These are phyloP conservation scores for Sporothrix luriei DNA, from an alignment of 2,329 filamentous ascomycete genomes.

Conservation along the genomic window DNA sequence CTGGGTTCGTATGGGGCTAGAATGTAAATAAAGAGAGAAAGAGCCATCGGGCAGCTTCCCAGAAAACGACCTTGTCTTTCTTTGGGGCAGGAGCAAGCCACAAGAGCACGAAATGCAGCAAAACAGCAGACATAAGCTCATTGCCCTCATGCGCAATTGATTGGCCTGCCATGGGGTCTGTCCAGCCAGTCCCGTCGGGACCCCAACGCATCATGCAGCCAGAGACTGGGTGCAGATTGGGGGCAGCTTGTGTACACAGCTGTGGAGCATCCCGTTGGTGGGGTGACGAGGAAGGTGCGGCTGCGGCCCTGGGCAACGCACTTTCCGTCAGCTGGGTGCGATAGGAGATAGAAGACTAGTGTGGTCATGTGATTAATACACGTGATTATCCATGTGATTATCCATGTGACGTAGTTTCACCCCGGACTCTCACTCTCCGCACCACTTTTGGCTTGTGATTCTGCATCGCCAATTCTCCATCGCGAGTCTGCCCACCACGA, in stretches of 20 bases:
- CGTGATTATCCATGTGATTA: neutral
- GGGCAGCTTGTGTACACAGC: conserved; percentile 25
- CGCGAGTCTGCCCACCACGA: conserved; percentile 4
- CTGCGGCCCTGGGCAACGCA: conserved; percentile 25
- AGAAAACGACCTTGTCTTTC: neutral
- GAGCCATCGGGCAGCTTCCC: conserved; percentile 20
- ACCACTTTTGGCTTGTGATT: conserved; percentile 24
- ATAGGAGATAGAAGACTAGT: neutral
- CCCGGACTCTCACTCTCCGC: too few relatives aligned
- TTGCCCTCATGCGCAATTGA: conserved; percentile 27
- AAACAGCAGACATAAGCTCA: conserved; percentile 13
- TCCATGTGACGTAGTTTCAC: too few relatives aligned
- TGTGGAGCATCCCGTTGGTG: conserved; percentile 27
- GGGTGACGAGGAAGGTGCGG: conserved; percentile 29
- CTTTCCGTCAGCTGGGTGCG: neutral
- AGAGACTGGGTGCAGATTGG: neutral
- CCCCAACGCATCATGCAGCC: conserved; percentile 11
- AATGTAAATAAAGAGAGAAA: conserved; percentile 25
- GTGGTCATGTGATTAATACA: neutral
- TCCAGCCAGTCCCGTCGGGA: conserved; percentile 21
- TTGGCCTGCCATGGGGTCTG: conserved; percentile 24
- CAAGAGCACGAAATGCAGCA: conserved; percentile 12
- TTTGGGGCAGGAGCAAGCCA: neutral
- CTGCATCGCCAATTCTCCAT: neutral
- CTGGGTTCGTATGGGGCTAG: conserved; percentile 14